Percentiles rank a stretch among this genome's conserved stretches.
These are phyloP conservation scores for Solanum habrochaites DNA, from an alignment of 257 asterid genomes.

Conservation along the genomic window DNA sequence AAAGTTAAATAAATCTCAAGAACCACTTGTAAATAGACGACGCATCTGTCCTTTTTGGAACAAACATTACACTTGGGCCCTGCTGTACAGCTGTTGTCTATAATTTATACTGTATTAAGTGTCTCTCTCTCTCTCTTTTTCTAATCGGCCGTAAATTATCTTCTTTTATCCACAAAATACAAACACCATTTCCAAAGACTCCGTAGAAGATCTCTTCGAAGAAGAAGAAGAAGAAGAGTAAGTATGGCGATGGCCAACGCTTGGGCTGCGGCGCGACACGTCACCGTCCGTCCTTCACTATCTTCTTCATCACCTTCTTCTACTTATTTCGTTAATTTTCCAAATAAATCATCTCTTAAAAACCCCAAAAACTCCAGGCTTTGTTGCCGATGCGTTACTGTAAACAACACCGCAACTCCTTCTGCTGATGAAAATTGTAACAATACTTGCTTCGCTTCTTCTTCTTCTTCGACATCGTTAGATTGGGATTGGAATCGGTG, in stretches of 20 bases:
- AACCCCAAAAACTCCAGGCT: slow-evolving; percentile 26
- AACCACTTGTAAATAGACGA: not conserved
- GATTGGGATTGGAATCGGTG: slow-evolving; percentile 94
- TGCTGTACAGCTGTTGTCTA: not conserved
- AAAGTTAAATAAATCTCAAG: not conserved
- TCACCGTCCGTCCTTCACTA: slow-evolving; percentile 16
- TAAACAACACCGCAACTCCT: not conserved
- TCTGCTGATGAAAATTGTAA: slow-evolving; percentile 8
- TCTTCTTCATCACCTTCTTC: slow-evolving; percentile 13
- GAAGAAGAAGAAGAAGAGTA: not conserved
- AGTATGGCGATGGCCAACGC: slow-evolving; percentile 72
- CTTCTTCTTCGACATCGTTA: not conserved
- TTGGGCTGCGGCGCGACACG: slow-evolving; percentile 54
- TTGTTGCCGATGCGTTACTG: slow-evolving; percentile 38
- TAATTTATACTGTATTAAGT: no score
- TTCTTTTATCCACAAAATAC: not conserved
- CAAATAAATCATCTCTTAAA: slow-evolving; percentile 9
- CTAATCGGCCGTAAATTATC: not conserved
- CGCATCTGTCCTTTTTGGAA: not conserved
- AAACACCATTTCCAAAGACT: not conserved
- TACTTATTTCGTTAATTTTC: slow-evolving; percentile 10
- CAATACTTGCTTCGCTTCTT: slow-evolving; percentile 13
- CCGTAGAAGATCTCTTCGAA: not conserved
- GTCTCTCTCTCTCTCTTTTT: not conserved
- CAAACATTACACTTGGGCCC: not conserved